Evolutionary conservation across 352 stramenopile species (phyloP).

Genomic region (Sclerospora graminicola): DNA sequence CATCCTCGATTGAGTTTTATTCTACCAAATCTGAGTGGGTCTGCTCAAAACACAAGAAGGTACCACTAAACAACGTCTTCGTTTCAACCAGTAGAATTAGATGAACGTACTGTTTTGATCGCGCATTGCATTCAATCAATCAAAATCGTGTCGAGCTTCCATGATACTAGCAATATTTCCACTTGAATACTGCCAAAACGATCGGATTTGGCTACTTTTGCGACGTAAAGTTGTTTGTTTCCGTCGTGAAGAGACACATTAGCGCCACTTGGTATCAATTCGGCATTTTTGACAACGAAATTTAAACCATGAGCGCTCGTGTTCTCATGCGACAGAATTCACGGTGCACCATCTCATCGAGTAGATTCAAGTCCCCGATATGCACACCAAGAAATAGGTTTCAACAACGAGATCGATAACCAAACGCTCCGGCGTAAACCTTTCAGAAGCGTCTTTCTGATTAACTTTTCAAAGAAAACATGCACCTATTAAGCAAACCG

Average conservation of each 20-base stretch:
- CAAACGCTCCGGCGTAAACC: constrained; percentile 67
- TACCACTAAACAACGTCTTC: no score
- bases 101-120: constrained; percentile 76
- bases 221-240: constrained; percentile 93
- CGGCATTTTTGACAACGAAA: constrained; percentile 45
- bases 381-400: constrained; percentile 51
- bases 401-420: constrained; percentile 50
- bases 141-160: constrained; percentile 88
- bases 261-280: constrained; percentile 51
- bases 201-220: constrained; percentile 90
- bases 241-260: constrained; percentile 82
- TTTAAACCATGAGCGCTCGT: constrained; percentile 48
- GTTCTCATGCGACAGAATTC: constrained; percentile 42
- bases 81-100: no score
- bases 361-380: constrained; percentile 47
- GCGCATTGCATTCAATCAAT: constrained; percentile 58
- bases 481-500: no score
- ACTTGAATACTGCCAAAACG: constrained; percentile 86
- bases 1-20: constrained; percentile 84
- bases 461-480: constrained; percentile 67
- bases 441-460: constrained; percentile 66
- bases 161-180: constrained; percentile 81
- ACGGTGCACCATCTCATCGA: constrained; percentile 69
- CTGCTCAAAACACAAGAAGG: constrained; percentile 25
- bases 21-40: constrained; percentile 70